Conservation (phyloP, 805 yeast species). For the Cyberlindnera nakhonratchasimensis region DNA sequence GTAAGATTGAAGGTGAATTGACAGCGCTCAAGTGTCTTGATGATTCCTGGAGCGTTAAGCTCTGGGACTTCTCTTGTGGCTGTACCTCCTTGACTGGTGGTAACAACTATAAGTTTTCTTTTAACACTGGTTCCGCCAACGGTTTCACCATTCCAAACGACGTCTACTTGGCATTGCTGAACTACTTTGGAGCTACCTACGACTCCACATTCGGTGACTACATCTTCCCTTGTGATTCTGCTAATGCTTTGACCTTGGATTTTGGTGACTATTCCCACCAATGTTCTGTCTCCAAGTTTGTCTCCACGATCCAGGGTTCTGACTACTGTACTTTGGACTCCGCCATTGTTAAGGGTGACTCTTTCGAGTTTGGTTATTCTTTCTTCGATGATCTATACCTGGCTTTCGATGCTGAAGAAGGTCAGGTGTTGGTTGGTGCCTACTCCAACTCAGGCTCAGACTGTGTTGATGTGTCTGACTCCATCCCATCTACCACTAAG, state of each 20-base stretch:
- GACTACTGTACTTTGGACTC: conserved; percentile 18
- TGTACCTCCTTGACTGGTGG: conserved; percentile 10
- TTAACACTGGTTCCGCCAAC: conserved; percentile 18
- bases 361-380: conserved; percentile 19
- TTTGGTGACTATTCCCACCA: conserved; percentile 18
- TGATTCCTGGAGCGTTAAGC: conserved; percentile 23
- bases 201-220: conserved; percentile 12
- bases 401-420: conserved; percentile 17
- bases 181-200: conserved; percentile 15
- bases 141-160: conserved; percentile 20
- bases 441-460: conserved; percentile 11
- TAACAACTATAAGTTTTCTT: conserved; percentile 14
- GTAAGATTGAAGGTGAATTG: conserved; percentile 43
- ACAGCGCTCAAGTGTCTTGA: conserved; percentile 9
- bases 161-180: conserved; percentile 12
- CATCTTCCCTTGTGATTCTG: conserved; percentile 16
- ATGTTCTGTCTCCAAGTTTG: conserved; percentile 12
- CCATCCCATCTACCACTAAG: conserved; percentile 10
- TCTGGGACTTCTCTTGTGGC: conserved; percentile 23
- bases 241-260: conserved; percentile 13
- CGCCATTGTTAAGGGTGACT: conserved; percentile 6
- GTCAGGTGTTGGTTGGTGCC: conserved; percentile 16
- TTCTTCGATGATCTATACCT: conserved; percentile 17
- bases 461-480: conserved; percentile 10
- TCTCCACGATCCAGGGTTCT: conserved; percentile 11